Conservation (phyloP, 345 rosid species). For the Eucalyptus curtisii region DNA sequence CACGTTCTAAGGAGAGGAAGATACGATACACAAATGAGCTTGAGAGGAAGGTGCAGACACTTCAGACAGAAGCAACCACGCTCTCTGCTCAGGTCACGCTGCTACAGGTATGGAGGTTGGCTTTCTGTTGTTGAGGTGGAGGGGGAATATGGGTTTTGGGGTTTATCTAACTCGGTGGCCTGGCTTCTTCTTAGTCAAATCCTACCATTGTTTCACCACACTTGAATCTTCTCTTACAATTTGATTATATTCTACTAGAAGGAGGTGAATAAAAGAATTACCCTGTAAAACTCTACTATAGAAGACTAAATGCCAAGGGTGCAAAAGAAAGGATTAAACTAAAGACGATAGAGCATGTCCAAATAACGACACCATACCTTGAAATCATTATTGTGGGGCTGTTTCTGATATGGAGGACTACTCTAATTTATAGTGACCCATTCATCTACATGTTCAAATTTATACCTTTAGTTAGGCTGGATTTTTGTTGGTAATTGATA, state of each 20-base stretch:
- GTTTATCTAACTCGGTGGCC: not conserved
- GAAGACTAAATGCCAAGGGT: not conserved
- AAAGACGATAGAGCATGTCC: not conserved
- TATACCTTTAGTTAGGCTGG: not conserved
- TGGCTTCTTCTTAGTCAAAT: not conserved
- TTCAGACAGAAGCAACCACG: slow-evolving; percentile 93
- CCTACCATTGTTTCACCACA: not conserved
- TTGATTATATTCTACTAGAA: not conserved
- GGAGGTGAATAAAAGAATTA: not conserved
- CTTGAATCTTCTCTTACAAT: not conserved
- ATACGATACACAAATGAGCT: slow-evolving; percentile 70
- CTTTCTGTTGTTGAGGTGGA: not conserved
- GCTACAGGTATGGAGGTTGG: slow-evolving; percentile 47
- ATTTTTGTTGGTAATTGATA: not conserved
- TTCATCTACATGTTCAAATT: not conserved
- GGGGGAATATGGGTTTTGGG: not conserved
- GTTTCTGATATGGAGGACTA: not conserved
- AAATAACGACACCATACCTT: not conserved
- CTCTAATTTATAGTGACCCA: not conserved
- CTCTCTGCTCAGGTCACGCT: slow-evolving; percentile 94
- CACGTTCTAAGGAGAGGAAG: slow-evolving; percentile 94
- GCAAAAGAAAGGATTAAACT: not conserved
- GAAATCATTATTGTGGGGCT: not conserved
- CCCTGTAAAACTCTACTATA: not conserved
- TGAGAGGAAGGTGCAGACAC: slow-evolving; percentile 97